These are phyloP conservation scores for Coemansia sp. DNA, from an alignment of 192 early-diverging fungal genomes.

Conservation along the genomic window DNA sequence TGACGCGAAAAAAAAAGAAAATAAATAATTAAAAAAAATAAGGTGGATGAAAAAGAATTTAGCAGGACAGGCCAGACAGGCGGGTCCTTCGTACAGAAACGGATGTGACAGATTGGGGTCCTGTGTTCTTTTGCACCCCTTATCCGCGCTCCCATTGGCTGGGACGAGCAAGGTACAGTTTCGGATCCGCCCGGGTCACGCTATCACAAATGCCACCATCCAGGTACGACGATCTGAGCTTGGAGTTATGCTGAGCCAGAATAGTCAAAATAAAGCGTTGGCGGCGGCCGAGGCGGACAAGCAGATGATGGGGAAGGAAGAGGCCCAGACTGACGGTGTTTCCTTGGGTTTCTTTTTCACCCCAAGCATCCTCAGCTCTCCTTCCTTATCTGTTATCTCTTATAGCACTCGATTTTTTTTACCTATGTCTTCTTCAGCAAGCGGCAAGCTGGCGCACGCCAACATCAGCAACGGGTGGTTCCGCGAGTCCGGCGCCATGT, in stretches of 20 bases:
- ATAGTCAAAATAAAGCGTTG: too few relatives aligned
- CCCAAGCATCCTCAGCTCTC: background rate
- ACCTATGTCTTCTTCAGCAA: slow-evolving; percentile 22
- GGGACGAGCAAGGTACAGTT: background rate
- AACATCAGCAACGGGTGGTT: slow-evolving; percentile 98
- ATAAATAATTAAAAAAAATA: slow-evolving; percentile 13
- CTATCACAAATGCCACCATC: background rate
- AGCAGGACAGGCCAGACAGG: background rate
- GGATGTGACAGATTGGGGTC: background rate
- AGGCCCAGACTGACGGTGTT: background rate
- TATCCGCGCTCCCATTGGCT: slow-evolving; percentile 9
- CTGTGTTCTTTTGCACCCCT: slow-evolving; percentile 6
- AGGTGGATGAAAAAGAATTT: slow-evolving; percentile 1
- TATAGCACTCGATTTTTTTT: background rate
- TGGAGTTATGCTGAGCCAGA: background rate
- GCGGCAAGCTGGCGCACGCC: slow-evolving; percentile 72
- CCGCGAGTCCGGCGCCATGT: slow-evolving; percentile 89
- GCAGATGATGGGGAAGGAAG: background rate
- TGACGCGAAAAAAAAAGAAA: slow-evolving; percentile 1
- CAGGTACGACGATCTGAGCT: background rate
- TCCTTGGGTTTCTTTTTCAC: background rate
- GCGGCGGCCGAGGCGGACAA: background rate
- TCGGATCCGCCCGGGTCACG: background rate
- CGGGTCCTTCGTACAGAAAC: slow-evolving; percentile 4
- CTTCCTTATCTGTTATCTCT: background rate